A percentile compares a stretch with the other conserved stretches of the same genome.
Evolutionary conservation across 192 early-diverging fungal species (phyloP).

Genomic region (Dissophora ornata): DNA sequence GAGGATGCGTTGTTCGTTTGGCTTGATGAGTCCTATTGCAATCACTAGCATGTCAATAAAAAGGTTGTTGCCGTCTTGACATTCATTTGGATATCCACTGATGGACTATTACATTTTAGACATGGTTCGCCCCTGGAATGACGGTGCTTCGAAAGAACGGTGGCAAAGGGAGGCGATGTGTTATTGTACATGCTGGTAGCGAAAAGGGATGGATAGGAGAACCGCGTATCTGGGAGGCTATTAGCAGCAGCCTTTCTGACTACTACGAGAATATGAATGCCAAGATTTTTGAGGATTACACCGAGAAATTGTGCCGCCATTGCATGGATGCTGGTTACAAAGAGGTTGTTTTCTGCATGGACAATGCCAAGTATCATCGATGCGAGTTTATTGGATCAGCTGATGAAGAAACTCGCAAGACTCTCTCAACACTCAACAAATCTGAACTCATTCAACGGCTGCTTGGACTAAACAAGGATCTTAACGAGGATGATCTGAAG

Average conservation of each 20-base stretch:
- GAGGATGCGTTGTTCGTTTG: conserved; percentile 30
- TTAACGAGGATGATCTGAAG: neutral
- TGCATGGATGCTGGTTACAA: conserved; percentile 1
- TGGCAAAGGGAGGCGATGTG: conserved; percentile 5
- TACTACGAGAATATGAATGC: conserved; percentile 28
- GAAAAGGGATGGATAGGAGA: conserved; percentile 14
- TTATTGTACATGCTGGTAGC: conserved; percentile 17
- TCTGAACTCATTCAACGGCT: conserved; percentile 4
- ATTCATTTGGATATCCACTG: neutral
- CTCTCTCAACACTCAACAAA: conserved; percentile 7
- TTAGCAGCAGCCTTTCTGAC: neutral
- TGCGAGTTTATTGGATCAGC: neutral
- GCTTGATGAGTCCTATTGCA: conserved; percentile 20
- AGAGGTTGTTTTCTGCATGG: conserved; percentile 31
- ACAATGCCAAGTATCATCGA: conserved; percentile 33
- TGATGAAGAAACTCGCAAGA: conserved; percentile 3
- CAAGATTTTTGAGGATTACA: conserved; percentile 12
- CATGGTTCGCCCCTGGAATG: conserved; percentile 10
- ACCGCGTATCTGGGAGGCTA: conserved; percentile 10
- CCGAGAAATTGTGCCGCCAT: conserved; percentile 1
- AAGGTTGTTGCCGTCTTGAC: neutral
- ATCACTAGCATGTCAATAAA: conserved; percentile 20
- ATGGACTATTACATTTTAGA: neutral
- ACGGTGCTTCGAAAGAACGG: conserved; percentile 6
- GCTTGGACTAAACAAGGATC: neutral